Evolutionary conservation across 106 monocot genomes (phyloP).

Genomic region (Chionographis japonica): DNA sequence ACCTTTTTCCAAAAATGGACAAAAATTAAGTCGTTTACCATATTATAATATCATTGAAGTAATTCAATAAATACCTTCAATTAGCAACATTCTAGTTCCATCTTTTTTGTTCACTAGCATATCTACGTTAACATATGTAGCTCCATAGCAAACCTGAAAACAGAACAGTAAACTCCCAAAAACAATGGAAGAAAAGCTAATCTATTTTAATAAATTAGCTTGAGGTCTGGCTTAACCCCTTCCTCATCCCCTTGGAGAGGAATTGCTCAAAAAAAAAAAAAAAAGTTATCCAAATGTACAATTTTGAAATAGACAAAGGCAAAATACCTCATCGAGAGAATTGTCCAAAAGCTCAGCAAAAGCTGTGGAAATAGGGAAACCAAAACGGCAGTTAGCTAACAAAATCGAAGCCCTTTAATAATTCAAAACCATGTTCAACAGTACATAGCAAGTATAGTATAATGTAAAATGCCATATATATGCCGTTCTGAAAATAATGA

Average conservation of each 20-base stretch:
- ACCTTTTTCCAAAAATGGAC: no score
- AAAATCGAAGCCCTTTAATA: neutral
- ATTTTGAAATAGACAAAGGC: neutral
- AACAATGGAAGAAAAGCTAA: neutral
- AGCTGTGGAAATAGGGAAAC: conserved; percentile 38
- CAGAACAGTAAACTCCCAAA: neutral
- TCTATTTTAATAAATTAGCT: no score
- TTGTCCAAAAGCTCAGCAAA: conserved; percentile 97
- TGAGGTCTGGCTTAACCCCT: no score
- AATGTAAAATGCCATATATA: no score
- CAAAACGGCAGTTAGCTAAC: neutral
- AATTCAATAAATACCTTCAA: conserved; percentile 60
- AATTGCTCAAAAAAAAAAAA: no score
- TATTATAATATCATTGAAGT: neutral
- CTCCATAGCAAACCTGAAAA: conserved; percentile 78
- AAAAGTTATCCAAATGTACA: neutral
- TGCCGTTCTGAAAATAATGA: no score
- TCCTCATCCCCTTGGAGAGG: no score
- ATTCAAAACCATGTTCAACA: no score
- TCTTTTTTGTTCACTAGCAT: conserved; percentile 67
- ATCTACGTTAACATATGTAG: conserved; percentile 85
- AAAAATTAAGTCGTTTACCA: no score
- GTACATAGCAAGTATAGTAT: no score
- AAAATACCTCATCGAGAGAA: conserved; percentile 82
- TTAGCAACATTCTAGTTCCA: conserved; percentile 64